Evolutionary conservation across 2,329 filamentous ascomycete species (phyloP).

Genomic region (Xylaria sp.): DNA sequence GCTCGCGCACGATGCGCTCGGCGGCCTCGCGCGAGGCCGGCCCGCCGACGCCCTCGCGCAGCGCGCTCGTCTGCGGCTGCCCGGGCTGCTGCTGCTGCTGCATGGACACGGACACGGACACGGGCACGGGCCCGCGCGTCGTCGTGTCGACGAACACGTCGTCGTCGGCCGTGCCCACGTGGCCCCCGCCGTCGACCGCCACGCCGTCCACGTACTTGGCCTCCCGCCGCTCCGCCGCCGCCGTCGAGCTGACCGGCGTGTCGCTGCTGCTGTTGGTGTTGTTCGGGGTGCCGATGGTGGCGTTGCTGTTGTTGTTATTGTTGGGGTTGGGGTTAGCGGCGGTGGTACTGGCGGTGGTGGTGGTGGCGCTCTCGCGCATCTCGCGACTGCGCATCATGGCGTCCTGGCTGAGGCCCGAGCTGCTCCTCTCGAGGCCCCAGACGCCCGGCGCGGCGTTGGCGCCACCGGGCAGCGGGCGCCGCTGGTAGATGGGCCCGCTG

Average conservation of each 20-base stretch:
- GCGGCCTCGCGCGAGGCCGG: conserved; percentile 55
- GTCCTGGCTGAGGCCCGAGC: conserved; percentile 55
- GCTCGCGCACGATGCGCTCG: conserved; percentile 66
- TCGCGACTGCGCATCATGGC: conserved; percentile 36
- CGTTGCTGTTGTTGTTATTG: conserved; percentile 32
- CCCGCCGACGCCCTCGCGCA: conserved; percentile 39
- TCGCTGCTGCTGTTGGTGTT: conserved; percentile 41
- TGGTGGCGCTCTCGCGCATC: conserved; percentile 28
- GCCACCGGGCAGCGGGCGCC: conserved; percentile 48
- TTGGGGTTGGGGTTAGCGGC: conserved; percentile 2
- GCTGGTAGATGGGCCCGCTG: conserved; percentile 73
- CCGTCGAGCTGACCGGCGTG: conserved; percentile 49
- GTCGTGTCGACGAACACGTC: conserved; percentile 67
- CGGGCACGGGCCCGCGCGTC: conserved; percentile 57
- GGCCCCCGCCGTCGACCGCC: conserved; percentile 55
- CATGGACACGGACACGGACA: conserved; percentile 24
- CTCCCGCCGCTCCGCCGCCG: conserved; percentile 57
- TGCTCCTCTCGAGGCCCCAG: conserved; percentile 54
- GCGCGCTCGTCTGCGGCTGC: conserved; percentile 42
- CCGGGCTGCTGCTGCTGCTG: conserved; percentile 34
- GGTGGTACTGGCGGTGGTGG: too few relatives aligned
- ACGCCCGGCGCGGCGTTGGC: conserved; percentile 34
- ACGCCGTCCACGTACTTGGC: conserved; percentile 70
- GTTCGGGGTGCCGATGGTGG: background rate
- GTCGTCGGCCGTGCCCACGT: conserved; percentile 46